phyloP scores from a whole-genome alignment of 345 rosid species.

The Reutealis trisperma region DNA sequence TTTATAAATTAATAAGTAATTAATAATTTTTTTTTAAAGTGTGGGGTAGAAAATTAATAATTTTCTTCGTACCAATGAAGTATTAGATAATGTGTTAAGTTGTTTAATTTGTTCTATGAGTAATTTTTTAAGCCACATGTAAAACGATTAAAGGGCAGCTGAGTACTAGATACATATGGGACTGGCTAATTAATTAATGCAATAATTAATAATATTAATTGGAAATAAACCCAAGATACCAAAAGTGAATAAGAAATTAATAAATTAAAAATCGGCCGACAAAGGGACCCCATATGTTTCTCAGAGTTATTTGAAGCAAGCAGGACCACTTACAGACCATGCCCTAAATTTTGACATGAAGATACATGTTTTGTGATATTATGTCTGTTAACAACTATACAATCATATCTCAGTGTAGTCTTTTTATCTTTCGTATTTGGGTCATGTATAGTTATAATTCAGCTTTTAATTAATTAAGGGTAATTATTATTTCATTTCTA shows the following conservation, averaged over 20 bases:
- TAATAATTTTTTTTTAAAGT: too few relatives aligned
- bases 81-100: not conserved
- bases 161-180: too few relatives aligned
- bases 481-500: too few relatives aligned
- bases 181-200: not conserved
- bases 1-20: too few relatives aligned
- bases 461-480: too few relatives aligned
- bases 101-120: not conserved
- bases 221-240: not conserved
- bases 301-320: not conserved
- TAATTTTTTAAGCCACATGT: not conserved
- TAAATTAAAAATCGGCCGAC: constrained; percentile 11
- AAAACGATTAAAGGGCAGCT: too few relatives aligned
- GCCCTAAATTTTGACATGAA: not conserved
- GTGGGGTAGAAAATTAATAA: too few relatives aligned
- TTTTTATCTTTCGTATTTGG: not conserved
- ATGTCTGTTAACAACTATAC: constrained; percentile 16
- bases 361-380: constrained; percentile 18
- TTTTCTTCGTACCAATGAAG: too few relatives aligned
- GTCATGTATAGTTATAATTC: too few relatives aligned
- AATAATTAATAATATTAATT: not conserved
- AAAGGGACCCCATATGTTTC: constrained; percentile 8
- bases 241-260: not conserved
- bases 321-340: not conserved
- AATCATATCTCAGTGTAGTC: not conserved